A percentile compares a stretch with the other conserved stretches of the same genome.
Evolutionary conservation across 768 basidiomycete species (phyloP).

Genomic region (Psilocybe subaeruginosa): DNA sequence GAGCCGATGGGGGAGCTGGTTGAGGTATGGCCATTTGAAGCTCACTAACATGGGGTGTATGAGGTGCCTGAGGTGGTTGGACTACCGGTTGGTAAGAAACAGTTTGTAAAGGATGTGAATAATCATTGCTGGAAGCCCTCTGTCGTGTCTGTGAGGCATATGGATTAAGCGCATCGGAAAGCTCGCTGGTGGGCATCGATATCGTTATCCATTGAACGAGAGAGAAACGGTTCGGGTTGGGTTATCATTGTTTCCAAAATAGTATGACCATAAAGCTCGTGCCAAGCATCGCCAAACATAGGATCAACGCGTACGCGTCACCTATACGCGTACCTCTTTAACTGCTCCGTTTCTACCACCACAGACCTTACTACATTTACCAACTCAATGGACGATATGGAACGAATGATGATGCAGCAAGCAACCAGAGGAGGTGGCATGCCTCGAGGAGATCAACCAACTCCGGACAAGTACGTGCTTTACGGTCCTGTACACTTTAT

Average conservation of each 20-base stretch:
- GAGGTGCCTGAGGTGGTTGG: conserved; percentile 34
- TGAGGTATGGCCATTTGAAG: conserved; percentile 64
- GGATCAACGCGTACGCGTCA: conserved; percentile 48
- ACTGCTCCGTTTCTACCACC: conserved; percentile 7
- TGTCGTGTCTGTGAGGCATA: conserved; percentile 50
- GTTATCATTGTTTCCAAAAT: not conserved
- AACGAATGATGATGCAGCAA: conserved; percentile 52
- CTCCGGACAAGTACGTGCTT: conserved; percentile 74
- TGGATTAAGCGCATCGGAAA: conserved; percentile 80
- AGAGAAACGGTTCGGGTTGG: not conserved
- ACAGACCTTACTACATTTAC: conserved; percentile 14
- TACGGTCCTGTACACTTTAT: conserved; percentile 3
- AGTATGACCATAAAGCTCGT: conserved; percentile 17
- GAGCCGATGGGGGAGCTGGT: conserved; percentile 41
- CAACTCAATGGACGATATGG: conserved; percentile 52
- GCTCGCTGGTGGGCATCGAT: conserved; percentile 52
- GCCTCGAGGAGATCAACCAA: conserved; percentile 48
- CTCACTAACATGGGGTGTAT: conserved; percentile 64
- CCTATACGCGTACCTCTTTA: conserved; percentile 20
- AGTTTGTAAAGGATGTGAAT: conserved; percentile 7
- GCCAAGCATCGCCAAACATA: conserved; percentile 34
- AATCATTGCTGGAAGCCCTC: conserved; percentile 18
- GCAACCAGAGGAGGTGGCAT: conserved; percentile 39
- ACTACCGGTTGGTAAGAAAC: conserved; percentile 27
- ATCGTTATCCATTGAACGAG: not conserved